phyloP scores from a whole-genome alignment of 1,139 yeast species.

The Yamadazyma songkhlaensis region DNA sequence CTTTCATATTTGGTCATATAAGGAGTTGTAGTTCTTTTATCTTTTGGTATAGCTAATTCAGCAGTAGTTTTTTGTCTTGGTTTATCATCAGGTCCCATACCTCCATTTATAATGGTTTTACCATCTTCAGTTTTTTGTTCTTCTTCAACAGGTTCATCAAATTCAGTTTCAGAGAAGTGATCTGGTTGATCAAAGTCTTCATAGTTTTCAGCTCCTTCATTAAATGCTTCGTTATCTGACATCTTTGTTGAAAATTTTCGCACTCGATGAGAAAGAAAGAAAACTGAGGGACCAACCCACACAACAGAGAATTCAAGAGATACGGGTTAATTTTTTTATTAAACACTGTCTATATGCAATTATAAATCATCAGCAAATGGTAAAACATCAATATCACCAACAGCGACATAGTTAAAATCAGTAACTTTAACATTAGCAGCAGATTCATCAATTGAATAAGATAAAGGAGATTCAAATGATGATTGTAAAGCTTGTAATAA shows the following conservation, averaged over 20 bases:
- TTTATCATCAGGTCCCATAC: slow-evolving; percentile 55
- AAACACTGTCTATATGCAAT: slow-evolving; percentile 1
- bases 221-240: slow-evolving; percentile 60
- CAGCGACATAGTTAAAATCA: slow-evolving; percentile 82
- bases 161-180: slow-evolving; percentile 69
- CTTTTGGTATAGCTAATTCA: slow-evolving; percentile 87
- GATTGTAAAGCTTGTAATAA: slow-evolving; percentile 46
- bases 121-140: slow-evolving; percentile 72
- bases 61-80: slow-evolving; percentile 63
- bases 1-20: slow-evolving; percentile 98
- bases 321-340: no score
- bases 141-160: slow-evolving; percentile 39
- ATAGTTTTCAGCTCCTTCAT: slow-evolving; percentile 75
- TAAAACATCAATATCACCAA: slow-evolving; percentile 84
- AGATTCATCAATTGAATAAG: slow-evolving; percentile 46
- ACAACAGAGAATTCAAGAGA: no score
- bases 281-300: no score
- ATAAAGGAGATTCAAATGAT: slow-evolving; percentile 46
- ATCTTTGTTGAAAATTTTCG: slow-evolving; percentile 18
- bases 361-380: slow-evolving; percentile 91
- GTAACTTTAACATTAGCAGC: slow-evolving; percentile 52
- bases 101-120: slow-evolving; percentile 66
- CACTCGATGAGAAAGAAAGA: background rate
- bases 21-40: slow-evolving; percentile 90
- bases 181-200: slow-evolving; percentile 79